Base-by-base conservation (phyloP, 73 alveolate genomes). In the Paramecium bursaria region DNA sequence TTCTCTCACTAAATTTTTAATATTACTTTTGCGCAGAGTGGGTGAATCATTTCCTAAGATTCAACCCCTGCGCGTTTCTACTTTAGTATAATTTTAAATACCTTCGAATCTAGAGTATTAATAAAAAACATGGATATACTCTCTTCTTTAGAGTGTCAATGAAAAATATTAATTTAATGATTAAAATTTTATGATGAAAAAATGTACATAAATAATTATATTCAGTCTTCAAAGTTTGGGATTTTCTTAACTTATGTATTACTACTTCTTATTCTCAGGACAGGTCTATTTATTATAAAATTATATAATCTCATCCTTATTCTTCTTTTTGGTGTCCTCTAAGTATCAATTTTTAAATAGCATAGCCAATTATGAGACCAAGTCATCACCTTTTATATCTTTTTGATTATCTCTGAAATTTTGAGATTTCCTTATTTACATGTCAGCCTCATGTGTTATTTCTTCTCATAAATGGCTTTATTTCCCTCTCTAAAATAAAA, bases 381-480 rank as follows among this genome's bases (percentile, higher is more conserved):
- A 42, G 6, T 57, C 82, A 67, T 67, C 35, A 6, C 82, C 82
- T 67, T 67, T 67, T 21, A 67, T 67, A 15, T 67, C 27, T 35
- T 42, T 25, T 35, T 25, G 44, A 21, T 42, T 42, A 39, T 67
- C 82, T 39, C 44, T 57, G 44, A 67, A 67, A 39, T 53, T 35
- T 4, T 31, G 11, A 2, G 82, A 67, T 42, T 67, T 67, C 44
- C 44, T 67, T 21, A 67, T 21, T 3, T 53, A 67, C 55, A 67
- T 35, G 33, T 67, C 33, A 2, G 82, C 82, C 10, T 11, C 22
- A 39, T 35, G 11, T 4, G 82, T 67, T 25, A 67, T 35, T 42
- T 67, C 53, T 19, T 35, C 82, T 67, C n/a, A n/a, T n/a, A n/a
- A 67, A 67, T 14, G 82, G 82, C 22, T 67, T 35, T 11, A 67